Evolutionary conservation across 257 asterid species (phyloP).

Genomic region (Solanum lignicaule): DNA sequence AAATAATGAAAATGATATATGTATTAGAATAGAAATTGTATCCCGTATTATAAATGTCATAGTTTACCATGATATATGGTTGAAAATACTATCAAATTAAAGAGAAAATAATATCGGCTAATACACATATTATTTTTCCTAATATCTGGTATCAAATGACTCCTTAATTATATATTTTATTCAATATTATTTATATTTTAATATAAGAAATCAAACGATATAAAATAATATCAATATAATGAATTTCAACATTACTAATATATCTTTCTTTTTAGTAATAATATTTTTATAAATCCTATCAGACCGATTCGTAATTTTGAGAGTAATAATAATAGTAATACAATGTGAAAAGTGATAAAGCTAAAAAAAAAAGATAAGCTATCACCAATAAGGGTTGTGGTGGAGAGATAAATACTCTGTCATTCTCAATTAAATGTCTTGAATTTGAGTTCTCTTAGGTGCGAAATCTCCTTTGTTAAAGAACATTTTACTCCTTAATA

Average conservation of each 20-base stretch:
- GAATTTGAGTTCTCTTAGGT: too few species aligned
- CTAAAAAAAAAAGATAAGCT: too few species aligned
- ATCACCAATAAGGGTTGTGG: background rate
- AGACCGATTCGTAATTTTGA: background rate
- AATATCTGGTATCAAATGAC: background rate
- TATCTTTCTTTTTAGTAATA: background rate
- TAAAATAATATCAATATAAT: background rate
- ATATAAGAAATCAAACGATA: background rate
- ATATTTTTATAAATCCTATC: background rate
- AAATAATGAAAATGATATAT: background rate
- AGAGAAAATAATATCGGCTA: background rate
- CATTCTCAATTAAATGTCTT: fast-evolving
- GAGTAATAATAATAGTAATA: background rate
- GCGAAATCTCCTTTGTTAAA: too few species aligned
- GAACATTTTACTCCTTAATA: background rate
- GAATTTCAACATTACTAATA: background rate
- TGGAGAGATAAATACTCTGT: too few species aligned
- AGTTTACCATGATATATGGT: background rate
- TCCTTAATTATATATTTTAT: background rate
- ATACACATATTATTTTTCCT: background rate
- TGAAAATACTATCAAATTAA: background rate
- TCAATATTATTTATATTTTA: background rate
- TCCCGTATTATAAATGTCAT: background rate
- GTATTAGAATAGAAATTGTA: background rate
- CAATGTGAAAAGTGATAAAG: background rate